Evolutionary conservation across 169 alveolate genomes (phyloP).

Genomic region (Miamiensis avidus): DNA sequence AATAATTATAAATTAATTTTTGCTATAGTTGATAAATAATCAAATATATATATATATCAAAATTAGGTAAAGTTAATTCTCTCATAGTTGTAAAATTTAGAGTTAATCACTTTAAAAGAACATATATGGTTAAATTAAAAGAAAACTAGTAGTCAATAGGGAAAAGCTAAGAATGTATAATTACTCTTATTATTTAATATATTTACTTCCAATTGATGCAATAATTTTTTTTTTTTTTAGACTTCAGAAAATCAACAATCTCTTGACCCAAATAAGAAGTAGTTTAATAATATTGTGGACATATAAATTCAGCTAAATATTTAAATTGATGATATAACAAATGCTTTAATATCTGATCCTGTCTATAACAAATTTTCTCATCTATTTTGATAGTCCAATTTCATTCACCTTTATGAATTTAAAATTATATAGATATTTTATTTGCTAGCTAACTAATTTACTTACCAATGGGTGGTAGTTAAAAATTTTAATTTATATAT

Average conservation of each 20-base stretch:
- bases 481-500: no score
- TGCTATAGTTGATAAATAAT: no score
- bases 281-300: conserved; percentile 10
- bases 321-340: conserved; percentile 16
- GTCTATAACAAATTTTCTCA: neutral
- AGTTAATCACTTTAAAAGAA: conserved; percentile 2
- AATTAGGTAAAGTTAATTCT: neutral
- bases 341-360: conserved; percentile 11
- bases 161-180: neutral
- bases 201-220: neutral
- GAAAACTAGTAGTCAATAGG: neutral
- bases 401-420: no score
- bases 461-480: no score
- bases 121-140: neutral
- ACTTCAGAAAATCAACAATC: no score
- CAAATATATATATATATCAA: no score
- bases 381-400: conserved; percentile 2
- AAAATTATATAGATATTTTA: no score
- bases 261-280: conserved; percentile 12
- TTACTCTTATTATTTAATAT: neutral
- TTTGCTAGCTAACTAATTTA: no score
- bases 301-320: neutral
- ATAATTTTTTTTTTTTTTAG: no score
- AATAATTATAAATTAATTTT: neutral
- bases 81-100: neutral